Percentiles rank a stretch among this genome's conserved stretches.
phyloP scores from a whole-genome alignment of 2,329 filamentous ascomycete genomes.

The Ophiostoma sp. region DNA sequence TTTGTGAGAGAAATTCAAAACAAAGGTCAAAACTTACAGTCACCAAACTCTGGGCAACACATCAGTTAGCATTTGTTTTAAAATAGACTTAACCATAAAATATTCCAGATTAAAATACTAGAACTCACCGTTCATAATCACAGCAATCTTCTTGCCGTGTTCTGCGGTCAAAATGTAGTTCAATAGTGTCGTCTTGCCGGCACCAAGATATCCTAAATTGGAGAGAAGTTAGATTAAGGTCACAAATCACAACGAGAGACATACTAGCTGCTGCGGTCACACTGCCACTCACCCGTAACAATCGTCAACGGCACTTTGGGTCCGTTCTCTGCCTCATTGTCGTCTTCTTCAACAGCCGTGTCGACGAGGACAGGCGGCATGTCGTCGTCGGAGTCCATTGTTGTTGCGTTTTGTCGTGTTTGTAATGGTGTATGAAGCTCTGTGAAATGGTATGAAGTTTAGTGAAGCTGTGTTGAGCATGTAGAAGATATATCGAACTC shows the following conservation, averaged over 20 bases:
- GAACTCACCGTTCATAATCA: slow-evolving; percentile 80
- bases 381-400: slow-evolving; percentile 62
- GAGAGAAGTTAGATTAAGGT: not conserved
- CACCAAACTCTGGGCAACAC: slow-evolving; percentile 65
- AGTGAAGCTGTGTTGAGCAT: not conserved
- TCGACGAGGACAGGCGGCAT: slow-evolving; percentile 65
- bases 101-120: not conserved
- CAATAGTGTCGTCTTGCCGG: slow-evolving; percentile 90
- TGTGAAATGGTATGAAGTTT: not conserved
- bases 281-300: slow-evolving; percentile 61
- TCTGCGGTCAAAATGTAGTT: slow-evolving; percentile 95
- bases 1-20: slow-evolving; percentile 5
- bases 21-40: slow-evolving; percentile 32
- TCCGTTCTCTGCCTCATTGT: slow-evolving; percentile 48
- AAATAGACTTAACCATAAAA: not conserved
- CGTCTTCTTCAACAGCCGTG: slow-evolving; percentile 41
- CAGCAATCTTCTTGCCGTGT: slow-evolving; percentile 96
- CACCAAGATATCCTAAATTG: slow-evolving; percentile 78
- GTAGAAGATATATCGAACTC: not conserved
- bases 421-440: not conserved
- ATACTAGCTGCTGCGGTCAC: not conserved
- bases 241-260: not conserved
- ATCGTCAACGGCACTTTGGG: slow-evolving; percentile 81
- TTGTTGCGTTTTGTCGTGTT: not conserved
- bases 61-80: slow-evolving; percentile 28